phyloP scores from a whole-genome alignment of 768 basidiomycete genomes.

The Pleurotus pulmonarius region DNA sequence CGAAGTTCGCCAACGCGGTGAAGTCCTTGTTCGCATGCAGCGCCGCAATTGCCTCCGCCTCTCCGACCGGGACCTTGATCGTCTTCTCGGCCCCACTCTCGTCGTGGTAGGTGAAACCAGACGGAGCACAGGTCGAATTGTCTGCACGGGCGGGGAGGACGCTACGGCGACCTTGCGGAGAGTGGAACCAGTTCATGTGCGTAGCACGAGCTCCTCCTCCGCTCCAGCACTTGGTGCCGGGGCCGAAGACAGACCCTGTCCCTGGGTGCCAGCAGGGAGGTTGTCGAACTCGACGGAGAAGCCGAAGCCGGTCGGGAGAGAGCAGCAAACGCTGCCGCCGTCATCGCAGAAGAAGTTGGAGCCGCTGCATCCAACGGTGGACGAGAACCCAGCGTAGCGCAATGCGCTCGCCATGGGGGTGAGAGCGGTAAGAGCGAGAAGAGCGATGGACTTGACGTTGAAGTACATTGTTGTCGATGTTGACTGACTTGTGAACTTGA shows the following conservation, averaged over 20 bases:
- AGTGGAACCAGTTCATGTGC: slow-evolving; percentile 9
- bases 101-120: slow-evolving; percentile 5
- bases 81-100: background rate
- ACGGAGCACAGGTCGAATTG: background rate
- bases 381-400: slow-evolving; percentile 8
- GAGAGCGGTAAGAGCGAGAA: slow-evolving; percentile 3
- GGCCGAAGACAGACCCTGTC: slow-evolving; percentile 7
- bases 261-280: slow-evolving; percentile 2
- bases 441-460: background rate
- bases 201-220: slow-evolving; percentile 1
- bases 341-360: slow-evolving; percentile 7
- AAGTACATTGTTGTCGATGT: background rate
- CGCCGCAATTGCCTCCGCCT: background rate
- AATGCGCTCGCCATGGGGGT: slow-evolving; percentile 2
- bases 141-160: background rate
- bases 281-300: slow-evolving; percentile 7
- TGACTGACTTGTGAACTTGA: background rate
- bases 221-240: slow-evolving; percentile 5
- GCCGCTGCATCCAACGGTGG: slow-evolving; percentile 2
- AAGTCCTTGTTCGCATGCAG: background rate
- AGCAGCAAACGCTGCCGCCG: background rate
- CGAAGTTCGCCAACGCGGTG: too few species aligned
- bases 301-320: slow-evolving; percentile 3
- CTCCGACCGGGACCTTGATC: slow-evolving; percentile 2
- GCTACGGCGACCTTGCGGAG: background rate